These are phyloP conservation scores for Phytophthora megakarya DNA, from an alignment of 352 stramenopile genomes.

Conservation along the genomic window DNA sequence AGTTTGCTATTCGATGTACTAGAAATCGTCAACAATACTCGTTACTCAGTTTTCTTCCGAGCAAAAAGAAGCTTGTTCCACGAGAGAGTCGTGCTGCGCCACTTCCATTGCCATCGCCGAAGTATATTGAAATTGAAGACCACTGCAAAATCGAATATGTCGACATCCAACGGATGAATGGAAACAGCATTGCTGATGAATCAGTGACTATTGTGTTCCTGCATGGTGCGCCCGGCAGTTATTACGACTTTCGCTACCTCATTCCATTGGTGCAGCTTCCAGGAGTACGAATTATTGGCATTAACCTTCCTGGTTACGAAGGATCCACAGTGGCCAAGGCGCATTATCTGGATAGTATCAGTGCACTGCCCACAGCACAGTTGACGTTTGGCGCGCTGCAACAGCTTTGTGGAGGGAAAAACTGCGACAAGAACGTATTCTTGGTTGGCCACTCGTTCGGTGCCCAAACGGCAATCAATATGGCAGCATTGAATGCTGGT, in stretches of 20 bases:
- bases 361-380: conserved; percentile 33
- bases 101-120: conserved; percentile 26
- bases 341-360: conserved; percentile 37
- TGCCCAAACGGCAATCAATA: conserved; percentile 44
- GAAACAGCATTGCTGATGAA: neutral
- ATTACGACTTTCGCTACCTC: conserved; percentile 55
- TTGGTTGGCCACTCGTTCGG: conserved; percentile 57
- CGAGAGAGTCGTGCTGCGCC: conserved; percentile 21
- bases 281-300: conserved; percentile 26
- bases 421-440: conserved; percentile 30
- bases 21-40: conserved; percentile 6
- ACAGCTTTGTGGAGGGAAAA: conserved; percentile 8
- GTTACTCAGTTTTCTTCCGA: conserved; percentile 12
- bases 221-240: conserved; percentile 51
- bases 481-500: conserved; percentile 39
- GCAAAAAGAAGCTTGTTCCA: conserved; percentile 12
- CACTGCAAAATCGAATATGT: conserved; percentile 42
- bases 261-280: conserved; percentile 31
- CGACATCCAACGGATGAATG: conserved; percentile 14
- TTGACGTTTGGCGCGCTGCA: conserved; percentile 33
- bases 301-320: conserved; percentile 39
- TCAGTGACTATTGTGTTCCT: conserved; percentile 49
- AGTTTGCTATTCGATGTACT: no score
- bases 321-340: conserved; percentile 26
- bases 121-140: conserved; percentile 25